Evolutionary conservation across 495 filamentous ascomycete species (phyloP), one percentile per base, ranked within the genome.

Genomic region (Aspergillus avenaceus): DNA sequence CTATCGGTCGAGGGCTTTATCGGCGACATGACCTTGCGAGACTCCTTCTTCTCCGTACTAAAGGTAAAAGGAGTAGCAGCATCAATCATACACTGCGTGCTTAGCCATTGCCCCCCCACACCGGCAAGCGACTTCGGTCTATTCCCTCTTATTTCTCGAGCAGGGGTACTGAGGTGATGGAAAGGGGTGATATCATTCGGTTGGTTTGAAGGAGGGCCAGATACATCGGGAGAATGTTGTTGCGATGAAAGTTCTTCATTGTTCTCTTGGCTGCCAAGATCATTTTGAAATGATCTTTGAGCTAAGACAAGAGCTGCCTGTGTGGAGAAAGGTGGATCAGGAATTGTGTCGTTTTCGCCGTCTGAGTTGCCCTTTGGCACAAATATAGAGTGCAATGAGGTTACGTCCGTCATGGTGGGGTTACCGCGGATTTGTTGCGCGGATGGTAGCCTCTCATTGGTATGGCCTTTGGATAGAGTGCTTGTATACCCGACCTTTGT

Each of bases 31-130:
- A 51, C 25, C 8, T 50, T 53, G 27, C 47, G 21, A 8, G 43
- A 55, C 8, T 41, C 31, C 41, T 71, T 74, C 45, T 73, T 75
- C 8, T 67, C 62, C 0, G 73, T 75, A 28, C 71, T 74, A 44
- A 75, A 67, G 1, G 62, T 68, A 40, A 75, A 80, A 22, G 77
- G 76, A 1, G 73, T 77, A 23, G 67, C 67, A 8, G 71, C 67
- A 52, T 79, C 73, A 22, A 80, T 65, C 61, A 79, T 72, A 36
- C 58, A 69, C 59, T 80, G 77, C 4, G 76, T 80, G 52, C 70
- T 77, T 50, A 75, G 66, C 22, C 66, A 64, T 37, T 63, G 65
- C 11, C 46, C 49, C 22, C 38, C 54, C 9, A 51, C 53, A 6
- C 55, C 59, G n/a, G 46, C 49, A 5, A 47, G 34, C 8, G 41